Conservation (phyloP, 352 stramenopile species). For the Halophytophthora batemanensis region DNA sequence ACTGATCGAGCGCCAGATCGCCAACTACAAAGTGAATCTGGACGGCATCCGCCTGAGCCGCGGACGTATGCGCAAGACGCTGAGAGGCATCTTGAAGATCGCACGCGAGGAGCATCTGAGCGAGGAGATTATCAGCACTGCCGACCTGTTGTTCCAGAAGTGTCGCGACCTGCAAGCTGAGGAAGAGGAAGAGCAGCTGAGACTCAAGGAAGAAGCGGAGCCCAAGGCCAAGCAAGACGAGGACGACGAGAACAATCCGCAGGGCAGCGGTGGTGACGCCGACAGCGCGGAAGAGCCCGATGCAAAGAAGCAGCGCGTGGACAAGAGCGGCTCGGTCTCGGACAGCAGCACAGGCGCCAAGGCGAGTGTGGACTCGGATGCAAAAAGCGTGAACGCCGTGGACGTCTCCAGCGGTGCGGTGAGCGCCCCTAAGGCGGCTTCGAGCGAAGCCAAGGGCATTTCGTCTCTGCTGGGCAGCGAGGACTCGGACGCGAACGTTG, state of each 20-base stretch:
- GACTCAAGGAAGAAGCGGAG: conserved; percentile 26
- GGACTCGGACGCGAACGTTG: conserved; percentile 25
- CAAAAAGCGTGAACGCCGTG: neutral
- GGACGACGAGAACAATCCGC: conserved; percentile 8
- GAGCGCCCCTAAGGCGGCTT: conserved; percentile 6
- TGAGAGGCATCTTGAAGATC: conserved; percentile 58
- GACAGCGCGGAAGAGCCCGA: conserved; percentile 27
- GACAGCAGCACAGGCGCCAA: conserved; percentile 8
- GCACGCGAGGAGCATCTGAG: conserved; percentile 56
- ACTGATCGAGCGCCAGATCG: conserved; percentile 68
- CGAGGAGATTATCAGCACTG: conserved; percentile 49
- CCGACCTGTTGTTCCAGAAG: conserved; percentile 50
- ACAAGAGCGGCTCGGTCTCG: conserved; percentile 3
- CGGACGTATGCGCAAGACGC: conserved; percentile 41
- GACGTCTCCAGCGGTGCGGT: neutral
- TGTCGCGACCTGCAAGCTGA: conserved; percentile 49
- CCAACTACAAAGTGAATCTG: conserved; percentile 63
- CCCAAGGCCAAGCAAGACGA: conserved; percentile 18
- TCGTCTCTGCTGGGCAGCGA: conserved; percentile 33
- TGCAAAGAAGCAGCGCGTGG: conserved; percentile 34
- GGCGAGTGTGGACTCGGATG: neutral
- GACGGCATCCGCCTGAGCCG: conserved; percentile 46
- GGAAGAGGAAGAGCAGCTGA: conserved; percentile 38
- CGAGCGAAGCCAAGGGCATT: conserved; percentile 31
- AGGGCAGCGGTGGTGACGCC: conserved; percentile 9